Evolutionary conservation across 306 rosid species (phyloP), one percentile per base, ranked within the genome.

Genomic region (Medicago ruthenica): DNA sequence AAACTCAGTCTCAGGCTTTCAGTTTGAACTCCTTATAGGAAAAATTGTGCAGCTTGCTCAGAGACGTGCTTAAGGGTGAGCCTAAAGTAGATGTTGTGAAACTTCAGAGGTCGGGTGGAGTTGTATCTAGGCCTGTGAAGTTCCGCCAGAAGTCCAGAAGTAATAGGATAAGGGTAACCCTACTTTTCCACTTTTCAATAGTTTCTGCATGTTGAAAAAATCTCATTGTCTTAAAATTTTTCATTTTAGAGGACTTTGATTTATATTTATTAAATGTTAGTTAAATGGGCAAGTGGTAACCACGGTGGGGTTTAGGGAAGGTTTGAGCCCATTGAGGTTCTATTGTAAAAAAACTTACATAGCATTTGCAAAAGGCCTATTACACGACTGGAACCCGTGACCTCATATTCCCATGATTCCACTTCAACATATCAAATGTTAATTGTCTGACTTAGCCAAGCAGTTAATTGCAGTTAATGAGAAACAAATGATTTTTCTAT

Each of bases 21-120:
- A 42, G 40, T 71, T 63, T 63, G 51, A 72, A 67, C 51, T 73
- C 67, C 59, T 59, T 85, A 18, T 72, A 95, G 99, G 99, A 95
- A 86, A 92, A 95, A 76, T 92, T 95, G 65, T 95, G 86, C 67
- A 95, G 97, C 84, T 85, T 89, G 99, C 97, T 95, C 68, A 89
- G 82, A 83, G 96, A 92, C 24, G 99, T 85, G 11, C 83, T 89
- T 51, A 90, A 83, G 88, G 87, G 82, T 70, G 93, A 90, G 66
- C 92, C 99, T 39, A 84, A 86, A 13, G 93, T 95, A 80, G 97
- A 92, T 58, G 97, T 95, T 48, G 99, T 95, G 73, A 95, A 95
- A 82, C 99, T 92, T 82, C 97, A 95, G 76, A 92, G 84, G 80
- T 95, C 99, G 6, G 99, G 99, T 40, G 99, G 99, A 45, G 99